Conservation (phyloP, 2,329 filamentous ascomycete genomes). For the Conoideocrella luteorostrata region DNA sequence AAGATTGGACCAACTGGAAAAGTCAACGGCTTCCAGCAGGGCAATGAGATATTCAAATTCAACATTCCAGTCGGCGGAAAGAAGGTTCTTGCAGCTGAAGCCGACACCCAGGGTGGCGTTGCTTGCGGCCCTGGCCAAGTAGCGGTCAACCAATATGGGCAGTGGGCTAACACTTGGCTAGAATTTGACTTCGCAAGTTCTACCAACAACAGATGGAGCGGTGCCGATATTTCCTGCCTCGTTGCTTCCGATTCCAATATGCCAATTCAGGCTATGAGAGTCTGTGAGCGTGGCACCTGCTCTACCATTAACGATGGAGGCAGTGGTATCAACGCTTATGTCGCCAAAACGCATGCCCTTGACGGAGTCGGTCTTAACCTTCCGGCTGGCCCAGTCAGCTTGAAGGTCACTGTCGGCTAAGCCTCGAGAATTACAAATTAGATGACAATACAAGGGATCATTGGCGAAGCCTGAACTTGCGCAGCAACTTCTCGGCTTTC, state of each 20-base stretch:
- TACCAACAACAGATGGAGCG: slow-evolving; percentile 42
- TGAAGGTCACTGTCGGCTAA: slow-evolving; percentile 28
- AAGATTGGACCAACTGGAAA: slow-evolving; percentile 41
- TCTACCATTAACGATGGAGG: slow-evolving; percentile 32
- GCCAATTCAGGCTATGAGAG: slow-evolving; percentile 28
- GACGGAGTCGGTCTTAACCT: slow-evolving; percentile 38
- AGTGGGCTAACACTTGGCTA: slow-evolving; percentile 40
- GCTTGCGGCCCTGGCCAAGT: slow-evolving; percentile 32
- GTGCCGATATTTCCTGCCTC: slow-evolving; percentile 44
- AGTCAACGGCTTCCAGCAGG: slow-evolving; percentile 44
- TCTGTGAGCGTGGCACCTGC: slow-evolving; percentile 34
- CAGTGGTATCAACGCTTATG: slow-evolving; percentile 31
- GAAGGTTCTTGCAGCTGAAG: slow-evolving; percentile 38
- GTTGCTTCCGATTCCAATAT: slow-evolving; percentile 30
- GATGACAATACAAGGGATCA: too few species aligned
- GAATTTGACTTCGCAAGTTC: slow-evolving; percentile 43
- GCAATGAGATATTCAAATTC: slow-evolving; percentile 35
- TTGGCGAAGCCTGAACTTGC: not conserved
- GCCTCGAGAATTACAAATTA: too few species aligned
- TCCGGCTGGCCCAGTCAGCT: slow-evolving; percentile 18
- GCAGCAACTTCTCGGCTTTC: not conserved
- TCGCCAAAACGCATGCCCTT: slow-evolving; percentile 26
- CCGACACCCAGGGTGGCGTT: slow-evolving; percentile 42
- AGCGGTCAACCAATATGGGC: slow-evolving; percentile 29
- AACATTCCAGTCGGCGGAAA: slow-evolving; percentile 28